Evolutionary conservation across 129 eudicot species (phyloP), one percentile per base, ranked within the genome.

Genomic region (Tanacetum coccineum): DNA sequence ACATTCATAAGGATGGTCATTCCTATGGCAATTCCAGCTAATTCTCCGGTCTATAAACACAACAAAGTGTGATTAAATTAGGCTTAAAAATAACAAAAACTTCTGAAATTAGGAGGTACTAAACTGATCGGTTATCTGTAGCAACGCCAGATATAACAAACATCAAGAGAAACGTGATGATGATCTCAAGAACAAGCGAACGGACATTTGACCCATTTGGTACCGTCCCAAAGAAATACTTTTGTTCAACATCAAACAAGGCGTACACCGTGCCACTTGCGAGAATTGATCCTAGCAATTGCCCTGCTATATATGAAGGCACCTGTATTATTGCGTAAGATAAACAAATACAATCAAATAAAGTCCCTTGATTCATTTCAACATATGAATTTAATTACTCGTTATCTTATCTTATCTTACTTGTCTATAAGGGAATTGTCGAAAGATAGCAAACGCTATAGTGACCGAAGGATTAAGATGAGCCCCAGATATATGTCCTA

Each of bases 1-100:
- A 85, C 93, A 59, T 76, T 77, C 9, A 88, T 52, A 39, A 77
- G 49, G 61, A 88, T 76, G 2, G 89, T 85, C 84, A 83, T 79
- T 57, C 93, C 96, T 20, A 89, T 57, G 0, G 90, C 89, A 25
- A 85, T 72, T 73, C 96, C 93, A 20, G 96, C 93, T 39, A 89
- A 64, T 53, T 81, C 81, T 68, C 96, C 96, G 19, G 86, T 79
- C 93, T 84, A 67, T 28, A 44, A 77, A 8, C 3, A 55, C 26
- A 51, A n/a, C 1, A 71, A 59, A 39, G 4, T 2, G 4, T 1
- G 30, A 26, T 9, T 6, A 71, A 59, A 7, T 49, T 39, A 49
- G 59, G 4, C 46, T 6, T 8, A 6, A 7, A n/a, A 26, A 26
- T 2, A 15, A 49, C 46, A 15, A 55, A 56, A 30, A 18, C 6